Base-by-base conservation (phyloP, 2,329 filamentous ascomycete genomes). In the Cytospora piceae region DNA sequence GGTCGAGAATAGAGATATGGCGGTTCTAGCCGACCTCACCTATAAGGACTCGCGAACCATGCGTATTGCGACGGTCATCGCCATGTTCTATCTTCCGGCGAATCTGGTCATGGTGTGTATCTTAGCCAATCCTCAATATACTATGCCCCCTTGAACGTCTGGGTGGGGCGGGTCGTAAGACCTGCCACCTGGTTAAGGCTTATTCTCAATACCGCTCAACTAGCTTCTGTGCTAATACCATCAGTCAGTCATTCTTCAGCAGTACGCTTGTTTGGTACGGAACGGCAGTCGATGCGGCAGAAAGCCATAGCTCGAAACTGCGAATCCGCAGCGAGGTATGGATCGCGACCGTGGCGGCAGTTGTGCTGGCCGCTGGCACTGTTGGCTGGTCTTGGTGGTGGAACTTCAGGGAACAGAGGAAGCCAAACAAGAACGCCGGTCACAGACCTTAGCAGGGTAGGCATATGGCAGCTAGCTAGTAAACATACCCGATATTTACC, bases 51-150 rank as follows among this genome's bases (percentile, higher is more conserved):
- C 59, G 8, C 49, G 32, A 15, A 55, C 51, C 2, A 61, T 61
- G 59, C 51, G 59, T 32, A 61, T 55, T 9, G 59, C 59, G 3
- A 61, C 51, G 9, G 51, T 61, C 14, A 61, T 61, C 17, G 59
- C 59, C n/a, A 61, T 61, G 59, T 55, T 61, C 32, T 61, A 61
- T 17, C 59, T 55, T 31, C 59, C 59, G 9, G 51, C 59, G 5
- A 61, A 61, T 20, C 27, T 61, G 9, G 59, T 61, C 17, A 55
- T 61, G 59, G 59, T 61, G 34, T 42, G 51, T 57, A 4, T 22
- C 29, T 31, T 24, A 37, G n/a, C 20, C 60, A 24, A n/a, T 14
- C 0, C n/a, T 7, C 9, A 24, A 8, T 34, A 4, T 2, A 24
- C 37, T 29, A 4, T 22, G 0, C 9, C 15, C 7, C 3, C 7